Conservation (phyloP, 805 yeast genomes). For the Pachysolen tannophilus region DNA sequence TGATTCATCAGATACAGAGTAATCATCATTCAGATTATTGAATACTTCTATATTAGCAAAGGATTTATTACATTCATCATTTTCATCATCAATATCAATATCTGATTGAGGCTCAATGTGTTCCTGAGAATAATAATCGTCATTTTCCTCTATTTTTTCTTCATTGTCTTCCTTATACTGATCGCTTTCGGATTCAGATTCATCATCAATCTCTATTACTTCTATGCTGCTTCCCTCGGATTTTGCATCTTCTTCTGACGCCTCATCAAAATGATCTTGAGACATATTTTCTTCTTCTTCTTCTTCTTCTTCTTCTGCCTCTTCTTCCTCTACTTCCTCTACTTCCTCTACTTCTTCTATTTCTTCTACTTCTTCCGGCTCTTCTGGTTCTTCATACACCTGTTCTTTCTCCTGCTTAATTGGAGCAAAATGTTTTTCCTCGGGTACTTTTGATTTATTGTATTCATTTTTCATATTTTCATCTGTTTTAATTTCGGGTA, state of each 20-base stretch:
- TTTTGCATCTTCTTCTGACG: conserved; percentile 1
- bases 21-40: not conserved
- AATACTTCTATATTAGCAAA: not conserved
- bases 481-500: conserved; percentile 4
- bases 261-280: not conserved
- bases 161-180: not conserved
- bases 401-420: conserved; percentile 6
- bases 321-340: conserved; percentile 4
- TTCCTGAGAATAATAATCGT: not conserved
- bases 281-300: conserved; percentile 13
- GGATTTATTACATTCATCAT: conserved; percentile 20
- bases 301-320: conserved; percentile 3
- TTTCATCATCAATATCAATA: conserved; percentile 14
- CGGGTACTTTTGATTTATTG: conserved; percentile 6
- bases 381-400: conserved; percentile 2
- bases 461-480: conserved; percentile 6
- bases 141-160: not conserved
- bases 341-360: conserved; percentile 2
- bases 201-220: conserved; percentile 9
- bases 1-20: too few relatives aligned
- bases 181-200: conserved; percentile 7
- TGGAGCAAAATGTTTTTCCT: not conserved
- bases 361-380: conserved; percentile 7
- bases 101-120: not conserved
- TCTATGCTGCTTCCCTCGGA: conserved; percentile 6